Conservation (phyloP, 257 asterid species). For the Solanum piurae region DNA sequence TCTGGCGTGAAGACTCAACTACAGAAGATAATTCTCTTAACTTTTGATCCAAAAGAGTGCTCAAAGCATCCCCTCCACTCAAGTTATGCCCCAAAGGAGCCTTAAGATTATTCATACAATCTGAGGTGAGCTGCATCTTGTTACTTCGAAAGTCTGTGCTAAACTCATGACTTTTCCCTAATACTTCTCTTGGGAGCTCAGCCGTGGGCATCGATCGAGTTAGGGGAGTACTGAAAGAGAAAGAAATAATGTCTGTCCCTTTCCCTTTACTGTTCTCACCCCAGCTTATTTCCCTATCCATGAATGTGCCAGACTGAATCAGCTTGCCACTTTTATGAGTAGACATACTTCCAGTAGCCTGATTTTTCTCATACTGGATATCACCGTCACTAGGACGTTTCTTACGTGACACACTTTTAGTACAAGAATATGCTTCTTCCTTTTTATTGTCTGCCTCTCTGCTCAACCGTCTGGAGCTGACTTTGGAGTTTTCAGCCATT, state of each 20-base stretch:
- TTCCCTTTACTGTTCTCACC: slow-evolving; percentile 31
- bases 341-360: slow-evolving; percentile 10
- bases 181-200: slow-evolving; percentile 19
- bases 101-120: slow-evolving; percentile 20
- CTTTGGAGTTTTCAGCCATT: slow-evolving; percentile 30
- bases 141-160: slow-evolving; percentile 30
- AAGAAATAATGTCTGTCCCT: slow-evolving; percentile 66
- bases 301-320: slow-evolving; percentile 18
- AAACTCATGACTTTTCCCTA: slow-evolving; percentile 23
- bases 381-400: slow-evolving; percentile 60
- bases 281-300: slow-evolving; percentile 28
- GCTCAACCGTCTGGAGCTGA: slow-evolving; percentile 41
- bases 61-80: slow-evolving; percentile 54
- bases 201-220: slow-evolving; percentile 29
- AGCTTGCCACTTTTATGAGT: slow-evolving; percentile 25
- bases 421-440: slow-evolving; percentile 28
- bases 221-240: slow-evolving; percentile 84
- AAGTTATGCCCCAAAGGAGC: slow-evolving; percentile 22
- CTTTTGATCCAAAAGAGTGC: slow-evolving; percentile 73
- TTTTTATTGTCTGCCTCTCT: slow-evolving; percentile 34
- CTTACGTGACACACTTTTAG: slow-evolving; percentile 34
- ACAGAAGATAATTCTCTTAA: slow-evolving; percentile 51
- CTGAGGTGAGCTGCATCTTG: slow-evolving; percentile 25
- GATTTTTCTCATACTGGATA: slow-evolving; percentile 39
- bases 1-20: slow-evolving; percentile 46